These are phyloP conservation scores for Dillenia turbinata DNA, from an alignment of 164 flowering plant genomes.

Conservation along the genomic window DNA sequence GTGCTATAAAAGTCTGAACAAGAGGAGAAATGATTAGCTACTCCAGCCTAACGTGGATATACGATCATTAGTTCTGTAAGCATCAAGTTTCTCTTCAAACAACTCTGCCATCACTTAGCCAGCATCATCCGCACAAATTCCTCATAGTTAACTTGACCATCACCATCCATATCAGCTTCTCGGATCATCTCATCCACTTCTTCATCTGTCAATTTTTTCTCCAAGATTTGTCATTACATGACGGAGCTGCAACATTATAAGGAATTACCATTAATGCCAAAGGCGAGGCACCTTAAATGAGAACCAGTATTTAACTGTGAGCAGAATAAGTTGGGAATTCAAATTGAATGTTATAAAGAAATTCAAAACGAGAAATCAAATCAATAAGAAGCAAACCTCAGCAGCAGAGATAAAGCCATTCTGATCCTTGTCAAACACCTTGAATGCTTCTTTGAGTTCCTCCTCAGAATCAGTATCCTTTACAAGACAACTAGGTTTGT, in stretches of 20 bases:
- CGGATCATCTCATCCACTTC: slow-evolving; percentile 67
- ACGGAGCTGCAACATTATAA: slow-evolving; percentile 30
- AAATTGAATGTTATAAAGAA: too few relatives aligned
- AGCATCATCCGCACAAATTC: slow-evolving; percentile 61
- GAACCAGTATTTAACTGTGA: too few relatives aligned
- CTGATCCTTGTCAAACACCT: slow-evolving; percentile 62
- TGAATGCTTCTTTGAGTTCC: slow-evolving; percentile 58
- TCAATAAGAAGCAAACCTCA: slow-evolving; percentile 19
- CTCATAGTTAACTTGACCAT: slow-evolving; percentile 54
- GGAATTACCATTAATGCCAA: too few relatives aligned
- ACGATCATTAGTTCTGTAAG: too few relatives aligned
- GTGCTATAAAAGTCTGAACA: too few relatives aligned
- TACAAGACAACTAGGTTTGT: neutral
- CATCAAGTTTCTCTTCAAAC: too few relatives aligned
- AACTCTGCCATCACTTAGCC: slow-evolving; percentile 31
- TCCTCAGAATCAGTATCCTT: slow-evolving; percentile 58
- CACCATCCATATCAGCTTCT: slow-evolving; percentile 60
- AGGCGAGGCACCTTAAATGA: too few relatives aligned
- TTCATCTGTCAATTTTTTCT: slow-evolving; percentile 58
- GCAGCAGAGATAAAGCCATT: slow-evolving; percentile 67
- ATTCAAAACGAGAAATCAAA: neutral
- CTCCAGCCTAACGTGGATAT: too few relatives aligned
- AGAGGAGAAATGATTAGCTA: too few relatives aligned
- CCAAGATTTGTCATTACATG: slow-evolving; percentile 67
- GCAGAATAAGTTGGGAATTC: too few relatives aligned